Base-by-base conservation (phyloP, 2,329 filamentous ascomycete genomes). In the Hypoxylon rubiginosum region DNA sequence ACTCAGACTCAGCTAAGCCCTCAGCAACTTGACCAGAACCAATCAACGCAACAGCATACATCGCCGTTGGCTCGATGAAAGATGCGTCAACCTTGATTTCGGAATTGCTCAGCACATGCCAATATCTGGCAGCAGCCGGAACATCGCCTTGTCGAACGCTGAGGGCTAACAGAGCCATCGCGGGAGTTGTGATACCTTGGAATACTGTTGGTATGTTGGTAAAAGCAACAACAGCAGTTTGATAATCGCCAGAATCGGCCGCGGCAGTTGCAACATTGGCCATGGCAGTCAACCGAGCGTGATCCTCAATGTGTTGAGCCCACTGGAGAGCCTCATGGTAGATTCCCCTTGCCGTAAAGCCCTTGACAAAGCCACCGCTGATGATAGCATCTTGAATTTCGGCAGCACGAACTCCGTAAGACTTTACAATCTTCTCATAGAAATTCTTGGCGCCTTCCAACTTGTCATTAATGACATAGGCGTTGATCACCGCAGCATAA, bases 401-500 rank as follows among this genome's bases (percentile, higher is more conserved):
- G 19, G 82, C 80, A 56, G 88, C 84, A 28, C 88, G 85, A 21
- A 84, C 84, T 26, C 84, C 85, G 65, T 87, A 90, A 76, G 84
- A 85, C 21, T 86, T 82, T 15, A 92, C 85, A 65, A 99, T 91
- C 78, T 91, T 94, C 72, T 91, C 85, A 77, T 96, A 91, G 78
- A 99, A 98, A 75, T 91, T 92, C 79, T 92, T 86, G 41, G 93
- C 96, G 41, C 93, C 93, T 43, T 93, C 90, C 36, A 91, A 80
- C 80, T 95, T 92, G 73, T 92, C 92, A 66, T 91, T 94, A 46
- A 90, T 84, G 60, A 97, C 87, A 75, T 98, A 98, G 1, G 94
- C 94, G 72, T 93, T 92, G 80, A 98, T 91, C 58, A 99, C 84
- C n/a, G 95, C 87, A 24, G 94, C 93, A 76, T 99, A 98, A 6